Conservation (phyloP, 176 grass and related monocot species). For the Aegilops bicornis region DNA sequence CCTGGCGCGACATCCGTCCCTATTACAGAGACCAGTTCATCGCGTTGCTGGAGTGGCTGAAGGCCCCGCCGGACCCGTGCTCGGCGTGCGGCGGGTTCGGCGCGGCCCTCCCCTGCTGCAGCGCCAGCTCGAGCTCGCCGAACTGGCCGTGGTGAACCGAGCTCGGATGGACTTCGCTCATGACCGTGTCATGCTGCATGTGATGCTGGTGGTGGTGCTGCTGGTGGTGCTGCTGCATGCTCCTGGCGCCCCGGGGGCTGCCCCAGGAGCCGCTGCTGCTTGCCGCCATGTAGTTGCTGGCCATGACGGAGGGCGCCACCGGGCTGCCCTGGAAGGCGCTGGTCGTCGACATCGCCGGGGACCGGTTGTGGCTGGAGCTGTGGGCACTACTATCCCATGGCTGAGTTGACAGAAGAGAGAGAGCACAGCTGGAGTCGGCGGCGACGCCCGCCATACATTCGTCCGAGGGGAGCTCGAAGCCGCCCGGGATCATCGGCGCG, state of each 20-base stretch:
- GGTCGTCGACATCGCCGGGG: slow-evolving; percentile 27
- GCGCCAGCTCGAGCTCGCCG: slow-evolving; percentile 85
- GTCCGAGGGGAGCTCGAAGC: slow-evolving; percentile 56
- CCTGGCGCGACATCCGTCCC: not conserved
- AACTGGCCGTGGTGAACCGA: slow-evolving; percentile 47
- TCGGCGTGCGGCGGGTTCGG: slow-evolving; percentile 27
- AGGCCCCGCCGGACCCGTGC: slow-evolving; percentile 46
- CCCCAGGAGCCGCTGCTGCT: slow-evolving; percentile 23
- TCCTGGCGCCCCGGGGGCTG: slow-evolving; percentile 22
- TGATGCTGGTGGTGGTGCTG: not conserved
- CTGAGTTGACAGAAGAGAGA: slow-evolving; percentile 99
- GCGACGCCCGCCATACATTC: slow-evolving; percentile 53
- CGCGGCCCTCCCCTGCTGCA: slow-evolving; percentile 68
- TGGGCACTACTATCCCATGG: slow-evolving; percentile 53
- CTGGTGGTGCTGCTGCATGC: slow-evolving; percentile 9
- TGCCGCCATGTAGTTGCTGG: slow-evolving; percentile 39
- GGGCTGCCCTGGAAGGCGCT: slow-evolving; percentile 39
- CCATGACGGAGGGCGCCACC: slow-evolving; percentile 46
- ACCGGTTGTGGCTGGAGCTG: slow-evolving; percentile 37
- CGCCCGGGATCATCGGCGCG: slow-evolving; percentile 14
- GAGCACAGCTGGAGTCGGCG: slow-evolving; percentile 95
- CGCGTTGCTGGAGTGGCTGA: slow-evolving; percentile 49
- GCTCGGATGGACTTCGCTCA: slow-evolving; percentile 29
- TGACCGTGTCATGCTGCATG: not conserved
- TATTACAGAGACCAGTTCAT: slow-evolving; percentile 92